Base-by-base conservation (phyloP, 2,329 filamentous ascomycete species). In the Aureobasidium melanogenum region DNA sequence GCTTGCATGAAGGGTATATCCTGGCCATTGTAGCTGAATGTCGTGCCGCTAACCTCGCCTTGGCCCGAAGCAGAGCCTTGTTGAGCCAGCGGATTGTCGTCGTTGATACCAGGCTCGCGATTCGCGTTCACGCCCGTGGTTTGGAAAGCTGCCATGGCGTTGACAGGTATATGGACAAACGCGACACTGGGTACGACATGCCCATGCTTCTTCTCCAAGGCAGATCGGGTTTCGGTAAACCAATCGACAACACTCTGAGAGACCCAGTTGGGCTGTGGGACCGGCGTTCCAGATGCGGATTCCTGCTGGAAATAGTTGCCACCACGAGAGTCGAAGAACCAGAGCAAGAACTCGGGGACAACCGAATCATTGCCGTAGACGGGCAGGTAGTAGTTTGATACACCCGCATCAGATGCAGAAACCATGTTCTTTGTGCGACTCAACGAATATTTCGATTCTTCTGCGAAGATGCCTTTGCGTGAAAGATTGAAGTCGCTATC, bases 271-370 rank as follows among this genome's bases (percentile, higher is more conserved):
- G 71, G 71, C 41, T 74, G 71, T 5, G 67, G 65, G 15, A 73
- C 66, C 12, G 66, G 63, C 12, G 69, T 62, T 19, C 69, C 69
- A 28, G 66, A 57, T 6, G 62, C 26, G 3, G 65, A 55, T 30
- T 69, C 62, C 22, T 79, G 64, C 50, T 75, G 78, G 66, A 79
- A 83, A 52, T 76, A 74, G 56, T 76, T 75, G 8, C 85, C 85
- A 38, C 86, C 85, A 17, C 82, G 77, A 60, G 79, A 82, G 67
- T 90, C 88, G 66, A 91, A 89, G 73, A 89, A 89, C 85, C 86
- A 91, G 1, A 91, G 74, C 0, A 90, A 67, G 8, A 78, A 67
- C 8, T 68, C 66, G 7, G 82, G 80, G 1, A 52, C 44, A 0
- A 76, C 67, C 0, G 79, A 79, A 22, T 64, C 62, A 48, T 68